phyloP scores from a whole-genome alignment of 2,329 filamentous ascomycete genomes.

The Phaeosphaeria sp. region DNA sequence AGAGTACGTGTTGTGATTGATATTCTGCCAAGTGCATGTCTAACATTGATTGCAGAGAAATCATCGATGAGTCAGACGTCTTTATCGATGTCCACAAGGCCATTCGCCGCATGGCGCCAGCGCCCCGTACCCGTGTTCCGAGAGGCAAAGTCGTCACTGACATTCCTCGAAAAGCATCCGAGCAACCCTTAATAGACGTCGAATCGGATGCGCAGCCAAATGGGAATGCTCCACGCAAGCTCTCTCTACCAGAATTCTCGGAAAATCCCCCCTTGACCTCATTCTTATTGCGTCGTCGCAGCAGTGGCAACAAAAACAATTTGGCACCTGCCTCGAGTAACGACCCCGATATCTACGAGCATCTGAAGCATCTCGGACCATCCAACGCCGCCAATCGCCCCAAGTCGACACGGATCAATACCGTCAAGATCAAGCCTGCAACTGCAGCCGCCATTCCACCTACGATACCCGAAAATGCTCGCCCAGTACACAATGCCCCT shows the following conservation, averaged over 20 bases:
- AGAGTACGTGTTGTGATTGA: constrained; percentile 71
- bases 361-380: constrained; percentile 68
- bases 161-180: constrained; percentile 26
- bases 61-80: constrained; percentile 98
- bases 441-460: constrained; percentile 63
- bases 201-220: constrained; percentile 27
- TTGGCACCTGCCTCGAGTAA: constrained; percentile 55
- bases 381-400: constrained; percentile 68
- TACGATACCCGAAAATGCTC: constrained; percentile 51
- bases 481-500: constrained; percentile 23
- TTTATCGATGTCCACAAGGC: constrained; percentile 99
- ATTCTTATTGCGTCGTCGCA: constrained; percentile 54
- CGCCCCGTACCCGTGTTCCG: constrained; percentile 76
- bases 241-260: constrained; percentile 41
- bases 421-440: constrained; percentile 71
- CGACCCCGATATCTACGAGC: constrained; percentile 63
- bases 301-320: constrained; percentile 48
- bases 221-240: constrained; percentile 24
- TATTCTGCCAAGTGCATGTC: background rate
- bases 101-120: constrained; percentile 85
- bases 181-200: constrained; percentile 26
- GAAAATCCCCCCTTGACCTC: constrained; percentile 38
- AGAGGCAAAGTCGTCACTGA: constrained; percentile 62
- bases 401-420: constrained; percentile 65
- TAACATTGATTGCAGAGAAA: constrained; percentile 69